Percentiles rank a stretch among this genome's conserved stretches.
Conservation (phyloP, 768 basidiomycete species). For the Aureoboletus auriporus region DNA sequence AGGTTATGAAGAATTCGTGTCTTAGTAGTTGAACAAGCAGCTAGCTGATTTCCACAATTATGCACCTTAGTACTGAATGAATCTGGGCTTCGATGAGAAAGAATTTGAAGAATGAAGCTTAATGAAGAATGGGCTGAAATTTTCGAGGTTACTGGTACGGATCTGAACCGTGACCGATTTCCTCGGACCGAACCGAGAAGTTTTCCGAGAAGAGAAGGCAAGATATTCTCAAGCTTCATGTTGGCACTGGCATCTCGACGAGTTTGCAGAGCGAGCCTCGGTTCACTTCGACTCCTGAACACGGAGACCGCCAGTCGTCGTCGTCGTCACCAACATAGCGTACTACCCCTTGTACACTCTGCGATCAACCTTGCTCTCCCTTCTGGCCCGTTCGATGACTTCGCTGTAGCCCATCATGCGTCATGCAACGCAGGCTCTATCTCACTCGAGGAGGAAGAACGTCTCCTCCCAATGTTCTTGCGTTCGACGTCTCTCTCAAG, state of each 20-base stretch:
- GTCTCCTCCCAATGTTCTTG: slow-evolving; percentile 20
- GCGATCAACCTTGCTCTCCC: slow-evolving; percentile 27
- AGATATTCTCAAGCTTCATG: too few relatives aligned
- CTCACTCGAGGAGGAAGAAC: slow-evolving; percentile 13
- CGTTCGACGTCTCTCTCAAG: slow-evolving; percentile 3
- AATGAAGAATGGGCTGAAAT: too few relatives aligned
- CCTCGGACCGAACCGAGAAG: too few relatives aligned
- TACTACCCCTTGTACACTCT: slow-evolving; percentile 22
- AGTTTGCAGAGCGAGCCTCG: background rate
- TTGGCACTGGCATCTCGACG: background rate
- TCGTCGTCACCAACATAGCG: background rate
- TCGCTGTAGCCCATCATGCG: slow-evolving; percentile 9
- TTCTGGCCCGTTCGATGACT: slow-evolving; percentile 19
- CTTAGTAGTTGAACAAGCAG: too few relatives aligned
- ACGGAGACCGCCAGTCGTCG: background rate
- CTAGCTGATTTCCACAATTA: too few relatives aligned
- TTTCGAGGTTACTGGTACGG: too few relatives aligned
- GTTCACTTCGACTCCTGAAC: background rate
- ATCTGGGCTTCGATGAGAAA: too few relatives aligned
- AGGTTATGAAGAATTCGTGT: too few relatives aligned
- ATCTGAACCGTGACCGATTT: too few relatives aligned
- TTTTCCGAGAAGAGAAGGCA: too few relatives aligned
- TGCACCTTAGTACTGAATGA: too few relatives aligned
- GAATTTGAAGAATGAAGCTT: too few relatives aligned
- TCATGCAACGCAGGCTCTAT: slow-evolving; percentile 13